Conservation (phyloP, 768 basidiomycete species). For the Cytidiella melzeri region DNA sequence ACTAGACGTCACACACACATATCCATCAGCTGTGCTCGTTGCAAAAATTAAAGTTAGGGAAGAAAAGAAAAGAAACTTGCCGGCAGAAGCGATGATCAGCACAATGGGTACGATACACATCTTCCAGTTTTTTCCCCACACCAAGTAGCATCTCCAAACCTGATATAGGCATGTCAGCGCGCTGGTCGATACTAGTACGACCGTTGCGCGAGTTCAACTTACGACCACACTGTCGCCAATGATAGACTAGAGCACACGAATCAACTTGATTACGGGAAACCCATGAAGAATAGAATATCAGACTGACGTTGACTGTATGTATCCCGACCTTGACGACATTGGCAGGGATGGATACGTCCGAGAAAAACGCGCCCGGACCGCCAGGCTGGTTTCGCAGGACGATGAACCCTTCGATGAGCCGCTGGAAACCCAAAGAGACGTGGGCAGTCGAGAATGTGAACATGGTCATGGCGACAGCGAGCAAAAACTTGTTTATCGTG, state of each 20-base stretch:
- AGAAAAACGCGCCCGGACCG: conserved; percentile 27
- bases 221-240: conserved; percentile 30
- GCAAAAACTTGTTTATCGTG: conserved; percentile 19
- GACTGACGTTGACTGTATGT: conserved; percentile 26
- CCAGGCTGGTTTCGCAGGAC: conserved; percentile 23
- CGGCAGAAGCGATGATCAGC: conserved; percentile 26
- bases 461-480: conserved; percentile 24
- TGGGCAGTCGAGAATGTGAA: conserved; percentile 31
- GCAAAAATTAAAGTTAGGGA: too few species aligned
- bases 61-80: conserved; percentile 15
- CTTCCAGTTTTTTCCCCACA: conserved; percentile 28
- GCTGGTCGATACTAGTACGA: not conserved
- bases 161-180: conserved; percentile 3
- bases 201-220: conserved; percentile 3
- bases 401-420: conserved; percentile 32
- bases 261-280: conserved; percentile 1
- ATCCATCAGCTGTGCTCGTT: too few species aligned
- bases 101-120: conserved; percentile 25
- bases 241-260: conserved; percentile 19
- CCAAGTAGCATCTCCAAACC: conserved; percentile 30
- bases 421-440: conserved; percentile 29
- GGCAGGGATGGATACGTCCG: conserved; percentile 29
- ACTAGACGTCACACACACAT: conserved; percentile 13
- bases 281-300: not conserved
- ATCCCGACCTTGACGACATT: conserved; percentile 32